phyloP scores from a whole-genome alignment of 2,329 filamentous ascomycete species.

The Dothiorella sarmentorum region DNA sequence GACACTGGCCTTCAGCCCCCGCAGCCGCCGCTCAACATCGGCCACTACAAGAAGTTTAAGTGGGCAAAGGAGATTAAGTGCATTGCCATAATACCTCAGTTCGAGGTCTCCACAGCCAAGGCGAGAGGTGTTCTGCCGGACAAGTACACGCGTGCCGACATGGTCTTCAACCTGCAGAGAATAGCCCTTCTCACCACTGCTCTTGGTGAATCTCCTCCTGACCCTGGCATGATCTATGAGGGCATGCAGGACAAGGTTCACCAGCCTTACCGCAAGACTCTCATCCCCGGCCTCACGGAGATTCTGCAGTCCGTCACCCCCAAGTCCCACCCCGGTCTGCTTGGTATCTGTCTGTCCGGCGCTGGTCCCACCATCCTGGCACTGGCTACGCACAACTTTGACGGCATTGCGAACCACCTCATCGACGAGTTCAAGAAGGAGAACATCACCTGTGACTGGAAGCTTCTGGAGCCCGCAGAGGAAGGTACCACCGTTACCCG shows the following conservation, averaged over 20 bases:
- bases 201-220: constrained; percentile 82
- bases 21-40: constrained; percentile 85
- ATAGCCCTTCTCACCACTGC: constrained; percentile 88
- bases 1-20: constrained; percentile 87
- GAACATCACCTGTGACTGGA: constrained; percentile 78
- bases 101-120: constrained; percentile 91
- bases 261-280: constrained; percentile 86
- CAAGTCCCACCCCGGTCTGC: constrained; percentile 76
- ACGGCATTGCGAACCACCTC: constrained; percentile 76
- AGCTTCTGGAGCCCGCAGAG: constrained; percentile 81
- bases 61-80: constrained; percentile 97
- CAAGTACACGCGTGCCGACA: constrained; percentile 74
- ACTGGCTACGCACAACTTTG: constrained; percentile 85
- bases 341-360: constrained; percentile 92
- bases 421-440: constrained; percentile 69
- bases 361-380: constrained; percentile 94
- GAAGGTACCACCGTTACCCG: constrained; percentile 52
- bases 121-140: constrained; percentile 81
- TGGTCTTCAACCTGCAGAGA: constrained; percentile 94
- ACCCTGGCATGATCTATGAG: constrained; percentile 90
- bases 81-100: constrained; percentile 92
- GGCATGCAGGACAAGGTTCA: constrained; percentile 99
- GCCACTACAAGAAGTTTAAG: constrained; percentile 91
- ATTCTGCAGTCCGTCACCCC: constrained; percentile 91
- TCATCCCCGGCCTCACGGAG: constrained; percentile 88